Conservation (phyloP, 495 filamentous ascomycete genomes). For the Diplogelasinospora grovesii region DNA sequence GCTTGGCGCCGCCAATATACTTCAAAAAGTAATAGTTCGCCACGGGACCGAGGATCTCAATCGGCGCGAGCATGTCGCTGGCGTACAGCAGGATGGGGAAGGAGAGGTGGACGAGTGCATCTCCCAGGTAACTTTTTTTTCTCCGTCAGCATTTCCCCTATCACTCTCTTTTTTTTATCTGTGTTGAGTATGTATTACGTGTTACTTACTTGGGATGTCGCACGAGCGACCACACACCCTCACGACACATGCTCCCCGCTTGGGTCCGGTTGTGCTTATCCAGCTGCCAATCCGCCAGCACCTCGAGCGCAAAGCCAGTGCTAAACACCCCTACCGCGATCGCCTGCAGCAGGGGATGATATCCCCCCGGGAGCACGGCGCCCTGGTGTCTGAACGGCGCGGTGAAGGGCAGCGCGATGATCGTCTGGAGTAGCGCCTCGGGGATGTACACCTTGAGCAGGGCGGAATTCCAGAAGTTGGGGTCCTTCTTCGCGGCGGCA, state of each 20-base stretch:
- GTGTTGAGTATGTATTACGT: too few species aligned
- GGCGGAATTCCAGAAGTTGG: slow-evolving; percentile 45
- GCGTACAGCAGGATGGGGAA: slow-evolving; percentile 45
- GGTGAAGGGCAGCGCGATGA: slow-evolving; percentile 50
- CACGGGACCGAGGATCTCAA: slow-evolving; percentile 47
- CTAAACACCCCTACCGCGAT: slow-evolving; percentile 48
- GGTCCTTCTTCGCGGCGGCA: slow-evolving; percentile 39
- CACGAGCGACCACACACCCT: slow-evolving; percentile 54
- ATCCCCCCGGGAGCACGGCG: slow-evolving; percentile 5
- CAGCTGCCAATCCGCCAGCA: slow-evolving; percentile 49
- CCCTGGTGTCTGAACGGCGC: slow-evolving; percentile 40
- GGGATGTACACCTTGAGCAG: slow-evolving; percentile 46
- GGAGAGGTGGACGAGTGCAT: slow-evolving; percentile 47
- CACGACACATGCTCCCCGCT: slow-evolving; percentile 30
- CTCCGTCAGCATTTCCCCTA: slow-evolving; percentile 4
- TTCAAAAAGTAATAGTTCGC: slow-evolving; percentile 54
- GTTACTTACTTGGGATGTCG: slow-evolving; percentile 57
- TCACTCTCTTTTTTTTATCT: too few species aligned
- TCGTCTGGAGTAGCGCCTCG: slow-evolving; percentile 44
- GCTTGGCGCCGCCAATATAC: slow-evolving; percentile 46
- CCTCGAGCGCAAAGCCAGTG: slow-evolving; percentile 47
- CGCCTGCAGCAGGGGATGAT: slow-evolving; percentile 26
- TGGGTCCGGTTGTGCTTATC: slow-evolving; percentile 29
- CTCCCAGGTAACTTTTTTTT: slow-evolving; percentile 49
- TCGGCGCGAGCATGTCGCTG: slow-evolving; percentile 44